Percentiles rank a stretch among this genome's conserved stretches.
Evolutionary conservation across 495 filamentous ascomycete genomes (phyloP).

Genomic region (Clavariopsis aquatica): DNA sequence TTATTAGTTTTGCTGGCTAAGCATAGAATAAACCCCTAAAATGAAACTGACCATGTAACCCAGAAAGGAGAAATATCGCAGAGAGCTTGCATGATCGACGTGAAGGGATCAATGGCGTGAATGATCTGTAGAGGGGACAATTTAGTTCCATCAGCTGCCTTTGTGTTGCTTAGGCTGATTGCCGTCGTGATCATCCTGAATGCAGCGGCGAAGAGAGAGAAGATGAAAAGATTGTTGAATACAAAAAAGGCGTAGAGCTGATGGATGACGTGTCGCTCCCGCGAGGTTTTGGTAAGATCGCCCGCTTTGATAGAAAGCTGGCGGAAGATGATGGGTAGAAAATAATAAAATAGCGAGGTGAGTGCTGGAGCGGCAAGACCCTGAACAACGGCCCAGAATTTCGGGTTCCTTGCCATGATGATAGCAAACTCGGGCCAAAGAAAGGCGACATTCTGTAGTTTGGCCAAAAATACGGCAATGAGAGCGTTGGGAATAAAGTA

Average conservation of each 20-base stretch:
- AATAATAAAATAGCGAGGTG: slow-evolving; percentile 82
- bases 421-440: slow-evolving; percentile 77
- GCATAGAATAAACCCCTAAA: too few species aligned
- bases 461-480: slow-evolving; percentile 90
- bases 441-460: slow-evolving; percentile 72
- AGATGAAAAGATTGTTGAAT: slow-evolving; percentile 94
- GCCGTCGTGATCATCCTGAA: slow-evolving; percentile 72
- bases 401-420: slow-evolving; percentile 60
- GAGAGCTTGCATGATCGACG: slow-evolving; percentile 64
- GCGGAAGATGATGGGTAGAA: slow-evolving; percentile 89
- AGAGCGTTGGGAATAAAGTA: slow-evolving; percentile 95
- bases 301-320: slow-evolving; percentile 75
- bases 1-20: too few species aligned
- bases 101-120: slow-evolving; percentile 59
- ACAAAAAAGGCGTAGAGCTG: slow-evolving; percentile 96
- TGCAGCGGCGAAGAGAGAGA: slow-evolving; percentile 80
- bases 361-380: slow-evolving; percentile 92
- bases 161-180: slow-evolving; percentile 50
- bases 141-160: slow-evolving; percentile 37
- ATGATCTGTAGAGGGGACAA: slow-evolving; percentile 69
- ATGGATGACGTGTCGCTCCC: slow-evolving; percentile 87
- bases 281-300: slow-evolving; percentile 85
- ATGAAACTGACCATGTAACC: slow-evolving; percentile 70
- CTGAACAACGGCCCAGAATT: slow-evolving; percentile 82
- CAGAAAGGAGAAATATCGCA: slow-evolving; percentile 86